Evolutionary conservation across 2,329 filamentous ascomycete species (phyloP).

Genomic region (Clarireedia monteithiana): DNA sequence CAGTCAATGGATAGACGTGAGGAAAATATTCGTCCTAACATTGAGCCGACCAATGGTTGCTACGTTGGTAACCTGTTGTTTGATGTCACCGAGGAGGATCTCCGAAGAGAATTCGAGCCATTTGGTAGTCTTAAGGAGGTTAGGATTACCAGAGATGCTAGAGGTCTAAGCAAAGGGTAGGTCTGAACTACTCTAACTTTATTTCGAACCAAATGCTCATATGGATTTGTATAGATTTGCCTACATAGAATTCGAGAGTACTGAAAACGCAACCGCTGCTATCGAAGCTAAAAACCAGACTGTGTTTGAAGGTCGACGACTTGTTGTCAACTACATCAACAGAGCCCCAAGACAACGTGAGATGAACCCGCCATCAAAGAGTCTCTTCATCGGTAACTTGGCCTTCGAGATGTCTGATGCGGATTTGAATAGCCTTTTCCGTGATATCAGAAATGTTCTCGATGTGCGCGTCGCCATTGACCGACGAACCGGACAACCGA

Average conservation of each 20-base stretch:
- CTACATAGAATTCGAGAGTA: slow-evolving; percentile 52
- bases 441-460: slow-evolving; percentile 57
- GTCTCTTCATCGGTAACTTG: slow-evolving; percentile 79
- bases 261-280: slow-evolving; percentile 46
- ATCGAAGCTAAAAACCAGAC: slow-evolving; percentile 50
- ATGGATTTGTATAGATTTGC: slow-evolving; percentile 45
- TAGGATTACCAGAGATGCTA: slow-evolving; percentile 51
- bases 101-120: slow-evolving; percentile 49
- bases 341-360: slow-evolving; percentile 17
- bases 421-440: slow-evolving; percentile 73
- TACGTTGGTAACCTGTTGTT: slow-evolving; percentile 67
- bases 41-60: slow-evolving; percentile 29
- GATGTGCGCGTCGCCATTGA: slow-evolving; percentile 81
- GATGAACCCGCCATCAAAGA: slow-evolving; percentile 48
- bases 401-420: slow-evolving; percentile 78
- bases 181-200: slow-evolving; percentile 16
- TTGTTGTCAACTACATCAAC: slow-evolving; percentile 49
- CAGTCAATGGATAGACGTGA: not conserved
- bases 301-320: slow-evolving; percentile 54
- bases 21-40: not conserved
- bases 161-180: slow-evolving; percentile 64
- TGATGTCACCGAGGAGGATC: slow-evolving; percentile 52
- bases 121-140: slow-evolving; percentile 47
- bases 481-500: slow-evolving; percentile 68
- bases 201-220: not conserved